Base-by-base conservation (phyloP, 139 green algal genomes). In the Chlamydomonas schloesseri region DNA sequence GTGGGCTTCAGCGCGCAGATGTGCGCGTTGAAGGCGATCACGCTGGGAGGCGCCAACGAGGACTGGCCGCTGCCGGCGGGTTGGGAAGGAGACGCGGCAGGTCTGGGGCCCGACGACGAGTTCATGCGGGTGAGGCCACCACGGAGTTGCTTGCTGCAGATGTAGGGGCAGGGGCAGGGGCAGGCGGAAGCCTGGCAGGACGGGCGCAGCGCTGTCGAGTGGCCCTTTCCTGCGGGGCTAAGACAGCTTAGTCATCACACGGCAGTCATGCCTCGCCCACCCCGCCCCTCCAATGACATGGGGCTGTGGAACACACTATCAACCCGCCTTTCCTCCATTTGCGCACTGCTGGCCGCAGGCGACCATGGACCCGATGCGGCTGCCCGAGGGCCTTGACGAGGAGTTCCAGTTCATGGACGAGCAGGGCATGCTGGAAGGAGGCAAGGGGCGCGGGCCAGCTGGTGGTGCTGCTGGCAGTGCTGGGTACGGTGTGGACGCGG, bases 1-100 rank as follows among this genome's bases (percentile, higher is more conserved):
- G 65, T 89, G 34, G 94, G 91, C n/a, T 97, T 97, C 85, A 96
- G 91, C 65, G 58, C 79, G 36, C 94, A 98, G 78, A 90, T 97
- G 60, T 73, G 91, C 29, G 95, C 92, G 17, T 89, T 97, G 28
- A 90, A 81, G 42, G 75, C 82, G 28, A 46, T 97, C 8, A 62
- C 91, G 20, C 83, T 97, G 33, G 95, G 95, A 14, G 95, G 95
- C 0, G 73, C 84, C 53, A 97, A 97, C 71, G 82, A 91, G 28
- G 90, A 96, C 79, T 97, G 95, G 94, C 64, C 82, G 29, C 69
- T 92, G 62, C 94, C 93, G 13, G 82, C 90, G 31, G 69, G 42
- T 8, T 50, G 42, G 42, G 42, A 50, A 8, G 42, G 42, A 5
- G 42, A 50, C 6, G 42, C 42, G 42, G 42, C 42, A 8, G 42